Base-by-base conservation (phyloP, 1,139 yeast species). In the Saccharomyces hybrid region DNA sequence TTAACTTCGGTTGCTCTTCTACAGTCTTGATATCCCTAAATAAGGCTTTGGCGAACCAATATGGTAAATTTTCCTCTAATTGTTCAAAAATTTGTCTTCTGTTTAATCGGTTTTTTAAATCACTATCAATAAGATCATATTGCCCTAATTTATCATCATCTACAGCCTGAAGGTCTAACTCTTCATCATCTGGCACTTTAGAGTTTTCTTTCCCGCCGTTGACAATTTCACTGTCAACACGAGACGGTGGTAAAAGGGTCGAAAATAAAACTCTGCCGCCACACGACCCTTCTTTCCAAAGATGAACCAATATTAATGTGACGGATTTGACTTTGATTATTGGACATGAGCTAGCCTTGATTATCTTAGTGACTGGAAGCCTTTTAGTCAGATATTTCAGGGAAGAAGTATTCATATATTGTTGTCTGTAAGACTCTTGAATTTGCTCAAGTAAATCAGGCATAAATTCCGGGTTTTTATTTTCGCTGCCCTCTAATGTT, bases 11-110 rank as follows among this genome's bases (percentile, higher is more conserved):
- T 14, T 80, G 76, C 41, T 83, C 87, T 65, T 82, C 83, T 5
- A 70, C 65, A 0, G 83, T 82, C 59, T 78, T 78, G 58, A 76
- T 78, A 64, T 86, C 85, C 58, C 79, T 78, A 20, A 90, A 73
- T 1, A 91, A 69, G 1, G 86, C 82, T 51, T 81, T 78, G 0
- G 90, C 91, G 11, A 88, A 77, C 98, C 98, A 93, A 50, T 77
- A 78, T 0, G 99, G 98, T 28, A 89, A 68, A 23, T 78, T 75
- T 9, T 67, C 63, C 58, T 87, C 80, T 46, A 89, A 71, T 27
- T 74, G 75, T 14, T 72, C 73, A n/a, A 78, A 73, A 42, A 65
- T 49, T 20, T 61, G 61, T 23, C 54, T 53, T 48, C 60, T 63
- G 9, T 54, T 58, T 27, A 52, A 53, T 6, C 52, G 56, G 20